Conservation (phyloP, 1,139 yeast genomes). For the Suhomyces wounanorum region DNA sequence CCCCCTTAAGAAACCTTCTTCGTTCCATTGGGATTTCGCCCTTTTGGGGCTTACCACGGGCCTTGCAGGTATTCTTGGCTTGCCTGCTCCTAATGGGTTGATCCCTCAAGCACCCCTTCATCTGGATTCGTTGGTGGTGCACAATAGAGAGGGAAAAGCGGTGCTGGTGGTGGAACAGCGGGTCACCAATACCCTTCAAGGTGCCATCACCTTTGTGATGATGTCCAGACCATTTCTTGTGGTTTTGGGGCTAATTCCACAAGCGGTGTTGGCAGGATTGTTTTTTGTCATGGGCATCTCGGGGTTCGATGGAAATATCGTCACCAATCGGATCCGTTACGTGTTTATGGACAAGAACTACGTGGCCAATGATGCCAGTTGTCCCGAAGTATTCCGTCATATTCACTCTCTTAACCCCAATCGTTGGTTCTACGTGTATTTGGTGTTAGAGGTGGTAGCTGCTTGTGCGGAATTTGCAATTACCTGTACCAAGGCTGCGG, state of each 20-base stretch:
- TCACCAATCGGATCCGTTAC: conserved; percentile 63
- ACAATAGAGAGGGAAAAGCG: conserved; percentile 48
- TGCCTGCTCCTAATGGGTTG: conserved; percentile 95
- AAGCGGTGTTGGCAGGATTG: conserved; percentile 87
- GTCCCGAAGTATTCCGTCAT: conserved; percentile 40
- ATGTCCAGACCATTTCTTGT: conserved; percentile 86
- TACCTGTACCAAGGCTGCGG: conserved; percentile 85
- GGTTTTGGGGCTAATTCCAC: conserved; percentile 86
- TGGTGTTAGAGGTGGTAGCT: conserved; percentile 62
- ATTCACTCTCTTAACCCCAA: conserved; percentile 36
- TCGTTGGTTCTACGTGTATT: conserved; percentile 57
- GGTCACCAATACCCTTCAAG: conserved; percentile 81
- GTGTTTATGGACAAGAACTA: conserved; percentile 62
- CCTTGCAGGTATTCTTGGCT: conserved; percentile 78
- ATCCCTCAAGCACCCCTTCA: conserved; percentile 98
- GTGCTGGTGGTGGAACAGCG: conserved; percentile 84
- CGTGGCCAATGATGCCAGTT: conserved; percentile 34
- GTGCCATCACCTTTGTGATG: conserved; percentile 77
- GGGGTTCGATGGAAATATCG: conserved; percentile 69
- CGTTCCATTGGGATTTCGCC: conserved; percentile 92
- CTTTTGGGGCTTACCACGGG: conserved; percentile 86
- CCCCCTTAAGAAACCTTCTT: conserved; percentile 80
- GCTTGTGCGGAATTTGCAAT: conserved; percentile 82
- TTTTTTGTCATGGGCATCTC: conserved; percentile 91
- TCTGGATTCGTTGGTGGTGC: conserved; percentile 73